Conservation (phyloP, 139 green algal genomes). For the Spirogloea muscicola region DNA sequence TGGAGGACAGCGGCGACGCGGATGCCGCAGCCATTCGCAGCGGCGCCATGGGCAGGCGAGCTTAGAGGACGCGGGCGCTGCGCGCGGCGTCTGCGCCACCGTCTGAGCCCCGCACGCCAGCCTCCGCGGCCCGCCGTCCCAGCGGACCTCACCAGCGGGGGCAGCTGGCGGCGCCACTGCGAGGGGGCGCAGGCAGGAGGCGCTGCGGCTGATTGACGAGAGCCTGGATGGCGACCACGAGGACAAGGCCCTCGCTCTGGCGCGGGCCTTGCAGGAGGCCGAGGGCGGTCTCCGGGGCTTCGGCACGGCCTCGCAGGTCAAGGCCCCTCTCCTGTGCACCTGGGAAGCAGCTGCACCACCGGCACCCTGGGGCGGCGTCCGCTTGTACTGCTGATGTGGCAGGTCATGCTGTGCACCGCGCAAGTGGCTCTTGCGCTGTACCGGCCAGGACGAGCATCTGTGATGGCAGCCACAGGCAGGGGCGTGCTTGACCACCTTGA, state of each 20-base stretch:
- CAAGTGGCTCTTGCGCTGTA: neutral
- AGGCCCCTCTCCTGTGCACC: neutral
- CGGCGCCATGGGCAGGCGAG: too few species aligned
- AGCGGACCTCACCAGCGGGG: too few species aligned
- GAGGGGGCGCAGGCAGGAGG: too few species aligned
- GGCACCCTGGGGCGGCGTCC: neutral
- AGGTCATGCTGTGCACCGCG: neutral
- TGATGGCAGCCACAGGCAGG: neutral
- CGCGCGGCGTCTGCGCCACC: too few species aligned
- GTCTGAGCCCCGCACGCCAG: too few species aligned
- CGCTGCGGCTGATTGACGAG: slow-evolving; percentile 16
- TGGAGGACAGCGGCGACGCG: too few species aligned
- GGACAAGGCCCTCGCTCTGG: slow-evolving; percentile 16
- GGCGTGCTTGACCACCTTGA: neutral
- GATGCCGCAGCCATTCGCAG: too few species aligned
- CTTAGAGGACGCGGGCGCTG: too few species aligned
- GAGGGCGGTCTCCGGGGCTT: slow-evolving; percentile 12
- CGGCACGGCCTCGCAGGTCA: slow-evolving; percentile 26
- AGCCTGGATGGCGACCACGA: slow-evolving; percentile 22
- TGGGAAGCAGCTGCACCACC: neutral
- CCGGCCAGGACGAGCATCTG: neutral
- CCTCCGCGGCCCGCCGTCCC: too few species aligned
- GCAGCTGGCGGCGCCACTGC: too few species aligned
- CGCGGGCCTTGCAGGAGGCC: neutral
- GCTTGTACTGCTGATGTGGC: neutral